Base-by-base conservation (phyloP, 805 yeast genomes). In the Ogataea naganishii region DNA sequence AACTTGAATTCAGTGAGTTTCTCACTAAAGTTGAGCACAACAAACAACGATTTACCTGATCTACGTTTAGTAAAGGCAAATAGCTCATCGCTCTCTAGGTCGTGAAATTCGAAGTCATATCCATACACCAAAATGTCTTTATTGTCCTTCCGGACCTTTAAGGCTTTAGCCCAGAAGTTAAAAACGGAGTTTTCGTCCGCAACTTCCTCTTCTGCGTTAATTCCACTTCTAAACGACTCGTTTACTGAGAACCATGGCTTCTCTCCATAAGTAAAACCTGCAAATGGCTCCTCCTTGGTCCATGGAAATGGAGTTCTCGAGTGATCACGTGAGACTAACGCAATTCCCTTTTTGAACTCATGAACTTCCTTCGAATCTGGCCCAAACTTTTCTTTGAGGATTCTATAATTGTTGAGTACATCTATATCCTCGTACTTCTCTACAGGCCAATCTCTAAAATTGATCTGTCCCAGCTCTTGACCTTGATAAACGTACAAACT, bases 241-340 rank as follows among this genome's bases (percentile, higher is more conserved):
- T 68, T 66, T 39, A 65, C 64, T 35, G 58, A 52, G 53, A 64
- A 69, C 78, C 79, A 72, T 12, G 78, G 77, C 36, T 51, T 53
- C 25, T 12, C 19, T 46, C 62, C 51, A 5, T 58, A 49, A 15
- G 72, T 53, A 49, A 71, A 71, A 0, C 77, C 77, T 22, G 58
- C 74, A 36, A 64, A 36, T 11, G 40, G 53, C 1, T 60, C 39
- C 31, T 45, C 47, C 36, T 60, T 61, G n/a, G n/a, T n/a, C 78
- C 78, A 72, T 39, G 69, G 77, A 37, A 72, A 66, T 13, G 78
- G 78, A 14, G 74, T 60, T 48, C 78, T 62, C 7, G 72, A 64
- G 41, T 71, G 59, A 42, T 71, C 78, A 44, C 78, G 58, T 10
- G 73, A 66, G 14, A 61, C 26, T 32, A 62, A 38, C 32, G 55